A percentile compares a stretch with the other conserved stretches of the same genome.
Conservation (phyloP, 305 asterid genomes). For the Fraxinus paxiana region DNA sequence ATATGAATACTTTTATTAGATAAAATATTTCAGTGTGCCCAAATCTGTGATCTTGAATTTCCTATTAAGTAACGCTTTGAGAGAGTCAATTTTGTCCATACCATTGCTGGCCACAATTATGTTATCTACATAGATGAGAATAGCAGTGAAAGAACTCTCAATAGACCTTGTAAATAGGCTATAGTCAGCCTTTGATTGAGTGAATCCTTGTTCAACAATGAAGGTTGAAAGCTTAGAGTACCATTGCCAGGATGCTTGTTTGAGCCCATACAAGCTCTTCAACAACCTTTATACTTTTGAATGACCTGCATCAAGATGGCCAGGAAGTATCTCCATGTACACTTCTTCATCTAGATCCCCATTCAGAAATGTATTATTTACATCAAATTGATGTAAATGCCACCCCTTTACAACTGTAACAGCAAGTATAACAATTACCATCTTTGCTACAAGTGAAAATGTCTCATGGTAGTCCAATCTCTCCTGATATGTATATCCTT, state of each 20-base stretch:
- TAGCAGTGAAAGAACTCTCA: neutral
- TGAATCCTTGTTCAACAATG: too few relatives aligned
- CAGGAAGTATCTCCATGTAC: neutral
- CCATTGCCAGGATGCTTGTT: neutral
- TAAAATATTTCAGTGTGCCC: neutral
- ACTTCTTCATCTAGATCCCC: neutral
- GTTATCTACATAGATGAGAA: neutral
- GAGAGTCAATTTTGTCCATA: neutral
- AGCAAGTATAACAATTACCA: neutral
- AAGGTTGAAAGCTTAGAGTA: neutral
- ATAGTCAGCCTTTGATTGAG: neutral
- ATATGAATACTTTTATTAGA: too few relatives aligned
- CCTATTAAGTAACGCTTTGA: neutral
- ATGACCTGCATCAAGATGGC: neutral
- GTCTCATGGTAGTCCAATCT: neutral
- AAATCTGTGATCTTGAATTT: neutral
- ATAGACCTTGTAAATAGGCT: neutral
- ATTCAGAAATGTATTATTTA: neutral
- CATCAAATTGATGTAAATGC: neutral
- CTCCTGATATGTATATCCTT: neutral
- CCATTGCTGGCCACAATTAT: neutral
- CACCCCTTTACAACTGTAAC: neutral
- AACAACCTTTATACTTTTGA: neutral
- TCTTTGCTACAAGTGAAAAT: neutral
- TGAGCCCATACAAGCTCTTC: neutral